Evolutionary conservation across 2,329 filamentous ascomycete genomes (phyloP), one percentile per base, ranked within the genome.

Genomic region (Thelonectria olida): DNA sequence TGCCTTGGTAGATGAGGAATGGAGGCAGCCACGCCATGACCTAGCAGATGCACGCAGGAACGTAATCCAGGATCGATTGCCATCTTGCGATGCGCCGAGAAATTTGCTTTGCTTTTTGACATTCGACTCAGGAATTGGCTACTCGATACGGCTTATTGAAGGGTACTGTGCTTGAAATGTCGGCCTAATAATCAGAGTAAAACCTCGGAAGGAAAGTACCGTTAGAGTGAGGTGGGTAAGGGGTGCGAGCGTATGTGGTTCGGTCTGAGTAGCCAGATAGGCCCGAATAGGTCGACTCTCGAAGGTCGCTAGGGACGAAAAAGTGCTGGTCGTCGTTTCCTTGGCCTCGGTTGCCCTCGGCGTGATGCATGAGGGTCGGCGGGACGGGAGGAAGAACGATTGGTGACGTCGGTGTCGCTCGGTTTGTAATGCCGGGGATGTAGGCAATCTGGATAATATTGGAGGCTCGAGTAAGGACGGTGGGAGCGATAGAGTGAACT

Each of bases 391-490:
- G 93, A 50, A 95, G 85, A 19, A 93, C 81, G 39, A 88, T 89
- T 3, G 92, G 92, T 1, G 93, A 95, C 15, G 91, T 90, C 5
- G 92, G 91, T 7, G 90, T 89, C 12, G 94, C 93, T 68, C 95
- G 88, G 80, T 97, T 97, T 62, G 93, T 97, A 72, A 98, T 94
- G 62, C 96, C 96, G 13, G 96, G 96, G 67, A 99, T 98, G 78
- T 98, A 99, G 57, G 96, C 96, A 78, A 99, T 99, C 80, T 98
- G 96, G 72, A 99, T 99, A 75, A 99, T 95, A 81, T 99, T 99
- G 73, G 96, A 98, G 48, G 96, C 96, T 64, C 96, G 90, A 17
- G 96, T 98, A 63, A 97, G 86, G 61, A 98, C 93, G 23, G 95
- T 98, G 9, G 94, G 97, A 15, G 96, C 96, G 74, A 99, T 93